Conservation (phyloP, 257 asterid species). For the Plantago major region DNA sequence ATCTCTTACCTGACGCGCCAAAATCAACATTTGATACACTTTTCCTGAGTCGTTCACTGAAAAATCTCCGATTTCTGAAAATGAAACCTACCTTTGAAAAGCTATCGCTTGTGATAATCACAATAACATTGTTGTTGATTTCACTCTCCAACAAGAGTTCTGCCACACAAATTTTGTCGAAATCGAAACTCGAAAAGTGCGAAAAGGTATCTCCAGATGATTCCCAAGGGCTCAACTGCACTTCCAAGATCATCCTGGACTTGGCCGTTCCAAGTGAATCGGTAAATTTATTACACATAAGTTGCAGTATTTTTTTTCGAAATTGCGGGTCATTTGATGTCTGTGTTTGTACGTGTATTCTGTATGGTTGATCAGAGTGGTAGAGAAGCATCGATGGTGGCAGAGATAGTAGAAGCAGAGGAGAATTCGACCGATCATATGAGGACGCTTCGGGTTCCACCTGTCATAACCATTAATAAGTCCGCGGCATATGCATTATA, state of each 20-base stretch:
- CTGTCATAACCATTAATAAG: constrained; percentile 74
- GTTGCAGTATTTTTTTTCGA: neutral
- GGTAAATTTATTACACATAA: constrained; percentile 23
- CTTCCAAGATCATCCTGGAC: constrained; percentile 61
- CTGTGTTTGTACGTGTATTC: neutral
- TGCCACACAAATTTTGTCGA: constrained; percentile 55
- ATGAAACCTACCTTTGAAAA: too few relatives aligned
- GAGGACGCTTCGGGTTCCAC: constrained; percentile 78
- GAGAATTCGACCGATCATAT: constrained; percentile 70
- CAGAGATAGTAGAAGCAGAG: constrained; percentile 94
- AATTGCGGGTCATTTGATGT: neutral
- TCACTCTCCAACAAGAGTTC: too few relatives aligned
- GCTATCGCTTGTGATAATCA: too few relatives aligned
- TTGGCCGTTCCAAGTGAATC: constrained; percentile 93
- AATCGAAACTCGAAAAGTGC: constrained; percentile 78
- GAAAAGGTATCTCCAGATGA: constrained; percentile 46
- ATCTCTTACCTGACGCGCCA: too few relatives aligned
- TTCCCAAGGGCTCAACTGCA: constrained; percentile 63
- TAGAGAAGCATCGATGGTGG: constrained; percentile 87
- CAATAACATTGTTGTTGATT: too few relatives aligned
- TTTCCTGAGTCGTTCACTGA: too few relatives aligned
- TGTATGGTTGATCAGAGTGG: constrained; percentile 52
- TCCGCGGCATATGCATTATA: constrained; percentile 82
- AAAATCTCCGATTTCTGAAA: too few relatives aligned
- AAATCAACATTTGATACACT: too few relatives aligned